Conservation (phyloP, 2,329 filamentous ascomycete species). For the Phaeosphaeria sp. region DNA sequence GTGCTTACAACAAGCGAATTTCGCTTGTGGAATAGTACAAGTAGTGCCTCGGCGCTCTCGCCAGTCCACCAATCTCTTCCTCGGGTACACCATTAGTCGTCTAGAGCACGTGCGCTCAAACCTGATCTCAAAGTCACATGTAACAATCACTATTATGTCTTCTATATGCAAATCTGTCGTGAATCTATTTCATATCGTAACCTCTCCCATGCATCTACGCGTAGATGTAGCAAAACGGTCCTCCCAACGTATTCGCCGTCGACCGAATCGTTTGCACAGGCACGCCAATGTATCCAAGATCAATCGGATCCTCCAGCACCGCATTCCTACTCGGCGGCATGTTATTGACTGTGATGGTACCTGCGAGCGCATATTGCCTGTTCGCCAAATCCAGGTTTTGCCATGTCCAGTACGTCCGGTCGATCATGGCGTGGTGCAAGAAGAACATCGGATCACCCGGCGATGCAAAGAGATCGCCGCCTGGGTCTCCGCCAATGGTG, state of each 20-base stretch:
- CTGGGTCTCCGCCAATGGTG: constrained; percentile 54
- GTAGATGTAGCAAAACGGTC: constrained; percentile 57
- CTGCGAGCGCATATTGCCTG: constrained; percentile 49
- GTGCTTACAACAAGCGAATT: not conserved
- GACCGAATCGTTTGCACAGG: constrained; percentile 42
- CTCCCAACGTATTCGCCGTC: constrained; percentile 52
- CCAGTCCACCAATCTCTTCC: not conserved
- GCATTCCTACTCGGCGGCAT: constrained; percentile 52
- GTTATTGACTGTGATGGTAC: constrained; percentile 55
- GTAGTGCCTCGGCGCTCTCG: not conserved
- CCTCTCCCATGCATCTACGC: constrained; percentile 7
- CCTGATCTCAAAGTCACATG: not conserved
- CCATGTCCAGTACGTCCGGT: constrained; percentile 59
- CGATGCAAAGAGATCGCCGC: constrained; percentile 54
- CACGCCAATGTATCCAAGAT: constrained; percentile 47
- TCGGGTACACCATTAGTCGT: too few relatives aligned
- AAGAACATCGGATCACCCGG: constrained; percentile 57
- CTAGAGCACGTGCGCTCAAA: too few relatives aligned
- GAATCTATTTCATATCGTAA: not conserved
- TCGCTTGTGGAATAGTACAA: not conserved
- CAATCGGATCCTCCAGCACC: constrained; percentile 52
- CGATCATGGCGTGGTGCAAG: constrained; percentile 56
- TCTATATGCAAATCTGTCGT: not conserved
- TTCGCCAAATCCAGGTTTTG: constrained; percentile 52
- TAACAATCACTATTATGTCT: not conserved